These are phyloP conservation scores for Vanrija sp. DNA, from an alignment of 1,284 basidiomycete species.

Conservation along the genomic window DNA sequence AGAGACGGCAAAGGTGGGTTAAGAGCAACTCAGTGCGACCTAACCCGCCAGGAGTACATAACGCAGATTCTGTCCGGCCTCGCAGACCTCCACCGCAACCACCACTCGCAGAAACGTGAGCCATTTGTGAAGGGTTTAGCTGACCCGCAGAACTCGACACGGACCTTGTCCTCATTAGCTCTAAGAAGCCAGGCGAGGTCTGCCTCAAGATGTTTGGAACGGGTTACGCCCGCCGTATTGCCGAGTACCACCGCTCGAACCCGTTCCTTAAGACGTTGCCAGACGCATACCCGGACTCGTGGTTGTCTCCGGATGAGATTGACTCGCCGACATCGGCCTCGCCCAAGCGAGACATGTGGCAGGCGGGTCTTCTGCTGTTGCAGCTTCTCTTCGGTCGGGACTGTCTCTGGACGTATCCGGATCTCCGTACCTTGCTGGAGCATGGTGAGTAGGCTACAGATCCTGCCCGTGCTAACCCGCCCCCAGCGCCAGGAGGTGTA, in stretches of 20 bases:
- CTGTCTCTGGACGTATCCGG: slow-evolving; percentile 33
- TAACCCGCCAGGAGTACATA: slow-evolving; percentile 35
- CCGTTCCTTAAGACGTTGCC: slow-evolving; percentile 37
- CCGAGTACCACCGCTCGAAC: slow-evolving; percentile 48
- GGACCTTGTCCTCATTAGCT: slow-evolving; percentile 34
- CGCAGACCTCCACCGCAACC: slow-evolving; percentile 34
- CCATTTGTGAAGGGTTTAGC: not conserved
- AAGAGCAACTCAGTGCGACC: not conserved
- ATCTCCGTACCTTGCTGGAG: slow-evolving; percentile 34
- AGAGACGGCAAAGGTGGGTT: slow-evolving; percentile 34
- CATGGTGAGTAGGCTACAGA: slow-evolving; percentile 25
- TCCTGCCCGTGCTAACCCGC: not conserved
- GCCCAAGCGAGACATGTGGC: slow-evolving; percentile 47
- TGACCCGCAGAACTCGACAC: slow-evolving; percentile 34
- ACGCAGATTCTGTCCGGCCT: slow-evolving; percentile 42
- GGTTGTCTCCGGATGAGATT: slow-evolving; percentile 46
- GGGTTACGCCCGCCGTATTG: slow-evolving; percentile 39
- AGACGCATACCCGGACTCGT: slow-evolving; percentile 38
- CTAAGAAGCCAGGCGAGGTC: slow-evolving; percentile 20
- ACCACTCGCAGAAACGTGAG: slow-evolving; percentile 43
- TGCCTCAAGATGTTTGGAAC: slow-evolving; percentile 42
- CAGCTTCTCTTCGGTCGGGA: slow-evolving; percentile 43
- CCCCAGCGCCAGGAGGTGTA: slow-evolving; percentile 21
- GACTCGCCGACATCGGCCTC: slow-evolving; percentile 44
- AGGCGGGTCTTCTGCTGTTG: slow-evolving; percentile 40